Conservation (phyloP, 306 rosid species). For the Cucurbita maxima region DNA sequence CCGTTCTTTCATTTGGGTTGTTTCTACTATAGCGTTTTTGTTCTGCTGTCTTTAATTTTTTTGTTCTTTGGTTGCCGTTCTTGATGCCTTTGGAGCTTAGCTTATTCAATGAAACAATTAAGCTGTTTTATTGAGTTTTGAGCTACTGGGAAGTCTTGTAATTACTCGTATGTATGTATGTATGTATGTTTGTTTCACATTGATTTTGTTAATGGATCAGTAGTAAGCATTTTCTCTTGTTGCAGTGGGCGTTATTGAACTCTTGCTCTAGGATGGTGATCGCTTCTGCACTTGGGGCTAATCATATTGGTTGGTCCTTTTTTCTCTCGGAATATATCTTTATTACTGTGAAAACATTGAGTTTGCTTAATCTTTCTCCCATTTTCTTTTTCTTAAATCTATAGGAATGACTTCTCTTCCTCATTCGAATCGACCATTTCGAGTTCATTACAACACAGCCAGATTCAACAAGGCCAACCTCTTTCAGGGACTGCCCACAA, state of each 20-base stretch:
- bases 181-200: not conserved
- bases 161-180: no score
- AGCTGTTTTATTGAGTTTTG: not conserved
- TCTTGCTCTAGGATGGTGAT: not conserved
- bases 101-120: not conserved
- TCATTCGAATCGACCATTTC: slow-evolving; percentile 23
- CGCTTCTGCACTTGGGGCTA: slow-evolving; percentile 1
- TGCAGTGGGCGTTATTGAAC: not conserved
- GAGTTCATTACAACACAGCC: not conserved
- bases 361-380: not conserved
- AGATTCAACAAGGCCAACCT: slow-evolving; percentile 14
- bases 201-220: not conserved
- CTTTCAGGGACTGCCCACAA: slow-evolving; percentile 15
- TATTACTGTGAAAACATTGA: not conserved
- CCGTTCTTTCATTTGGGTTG: not conserved
- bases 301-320: not conserved
- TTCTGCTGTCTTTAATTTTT: not conserved
- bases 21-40: not conserved
- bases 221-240: not conserved
- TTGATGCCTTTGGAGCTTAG: not conserved
- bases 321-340: not conserved
- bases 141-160: not conserved
- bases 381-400: not conserved
- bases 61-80: not conserved
- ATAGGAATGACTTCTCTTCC: slow-evolving; percentile 26